Base-by-base conservation (phyloP, 257 asterid genomes). In the Salvia rosmarinus region DNA sequence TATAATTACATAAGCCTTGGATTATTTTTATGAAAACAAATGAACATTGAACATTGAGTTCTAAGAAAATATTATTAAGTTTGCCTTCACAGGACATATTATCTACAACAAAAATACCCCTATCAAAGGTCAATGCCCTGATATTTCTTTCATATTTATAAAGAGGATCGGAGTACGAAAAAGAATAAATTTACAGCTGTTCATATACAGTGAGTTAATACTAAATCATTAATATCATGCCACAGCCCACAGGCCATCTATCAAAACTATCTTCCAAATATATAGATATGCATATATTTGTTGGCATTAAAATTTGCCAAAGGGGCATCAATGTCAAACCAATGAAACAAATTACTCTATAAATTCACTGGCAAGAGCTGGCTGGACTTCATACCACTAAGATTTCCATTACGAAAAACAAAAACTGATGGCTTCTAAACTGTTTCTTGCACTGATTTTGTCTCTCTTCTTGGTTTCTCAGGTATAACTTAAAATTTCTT, bases 311-410 rank as follows among this genome's bases (percentile, higher is more conserved):
- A 55, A 43, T 21, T 43, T 46, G 21, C 1, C 23, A 21, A 7
- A 67, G 70, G 75, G 82, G 82, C 76, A 78, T n/a, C 20, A 30
- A 14, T 67, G 82, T 78, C 9, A 78, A 64, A n/a, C n/a, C n/a
- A 40, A 11, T 34, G 64, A 46, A 20, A 49, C n/a, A 71, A 72
- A 21, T 60, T 13, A 67, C 56, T n/a, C 71, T 79, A 74, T 70
- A 74, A 21, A 69, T 47, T 40, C 17, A 58, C 34, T 46, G 60
- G 47, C 14, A 71, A 51, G 71, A 23, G 16, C 34, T 14, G 42
- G 35, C n/a, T 10, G 44, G 14, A 78, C 11, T 49, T 44, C 67
- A 23, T 39, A 61, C 5, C 49, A 20, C 62, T 54, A 23, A 20
- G 40, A 0, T 21, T 17, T 44, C 3, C 54, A 43, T 5, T 25